These are phyloP conservation scores for Aspergillus taichungensis DNA, from an alignment of 495 filamentous ascomycete species.

Conservation along the genomic window DNA sequence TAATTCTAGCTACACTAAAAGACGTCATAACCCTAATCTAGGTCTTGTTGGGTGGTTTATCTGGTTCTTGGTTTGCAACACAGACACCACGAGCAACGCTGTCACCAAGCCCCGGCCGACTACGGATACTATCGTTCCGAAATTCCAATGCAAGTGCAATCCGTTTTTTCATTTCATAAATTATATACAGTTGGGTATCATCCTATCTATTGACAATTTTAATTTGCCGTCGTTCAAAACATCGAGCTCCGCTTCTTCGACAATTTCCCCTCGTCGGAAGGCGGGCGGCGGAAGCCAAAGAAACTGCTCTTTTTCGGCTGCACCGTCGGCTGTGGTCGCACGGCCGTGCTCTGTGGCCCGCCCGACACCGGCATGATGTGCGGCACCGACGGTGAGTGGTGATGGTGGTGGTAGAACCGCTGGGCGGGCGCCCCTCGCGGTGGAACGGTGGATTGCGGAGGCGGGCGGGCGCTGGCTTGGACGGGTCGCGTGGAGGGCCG, in stretches of 20 bases:
- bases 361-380: constrained; percentile 11
- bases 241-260: constrained; percentile 46
- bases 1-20: no score
- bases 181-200: not conserved
- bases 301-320: constrained; percentile 43
- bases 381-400: constrained; percentile 10
- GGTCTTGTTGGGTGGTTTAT: no score
- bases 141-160: not conserved
- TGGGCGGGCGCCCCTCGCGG: constrained; percentile 9
- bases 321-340: constrained; percentile 12
- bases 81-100: no score
- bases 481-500: constrained; percentile 14
- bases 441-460: constrained; percentile 4
- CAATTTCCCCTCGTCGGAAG: constrained; percentile 26
- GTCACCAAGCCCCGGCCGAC: no score
- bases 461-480: constrained; percentile 1
- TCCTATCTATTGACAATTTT: not conserved
- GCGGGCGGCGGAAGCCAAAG: constrained; percentile 35
- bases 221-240: constrained; percentile 27
- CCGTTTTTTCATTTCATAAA: not conserved
- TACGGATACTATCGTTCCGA: no score
- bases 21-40: no score
- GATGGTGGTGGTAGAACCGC: constrained; percentile 12
- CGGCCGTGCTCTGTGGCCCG: not conserved
- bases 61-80: no score